Conservation (phyloP, 371 early-diverging fungal genomes). For the Saksenaea oblongispora region DNA sequence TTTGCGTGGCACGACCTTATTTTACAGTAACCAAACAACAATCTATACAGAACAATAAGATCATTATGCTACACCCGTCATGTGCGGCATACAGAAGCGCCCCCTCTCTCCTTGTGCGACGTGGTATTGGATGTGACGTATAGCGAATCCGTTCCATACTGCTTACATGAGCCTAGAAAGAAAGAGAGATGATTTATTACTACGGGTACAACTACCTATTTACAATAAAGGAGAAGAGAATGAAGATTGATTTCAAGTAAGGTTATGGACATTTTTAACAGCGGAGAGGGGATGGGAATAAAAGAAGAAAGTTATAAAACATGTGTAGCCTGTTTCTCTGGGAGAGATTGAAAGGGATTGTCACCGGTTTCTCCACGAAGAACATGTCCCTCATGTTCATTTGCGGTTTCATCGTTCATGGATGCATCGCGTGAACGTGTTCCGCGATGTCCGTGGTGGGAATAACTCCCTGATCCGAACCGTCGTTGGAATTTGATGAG, state of each 20-base stretch:
- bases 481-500: constrained; percentile 44
- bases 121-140: too few species aligned
- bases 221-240: not conserved
- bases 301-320: not conserved
- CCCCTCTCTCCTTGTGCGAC: too few species aligned
- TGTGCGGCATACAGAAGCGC: too few species aligned
- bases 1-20: too few species aligned
- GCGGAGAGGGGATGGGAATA: not conserved
- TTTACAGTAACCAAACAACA: too few species aligned
- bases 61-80: too few species aligned
- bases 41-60: too few species aligned
- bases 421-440: not conserved
- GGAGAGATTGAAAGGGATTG: not conserved
- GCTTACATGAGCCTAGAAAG: too few species aligned
- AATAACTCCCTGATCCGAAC: constrained; percentile 36
- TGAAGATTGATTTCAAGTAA: not conserved
- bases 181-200: constrained; percentile 2
- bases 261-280: constrained; percentile 1
- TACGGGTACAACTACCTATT: constrained; percentile 4
- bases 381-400: not conserved
- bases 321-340: not conserved
- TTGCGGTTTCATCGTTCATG: not conserved
- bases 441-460: not conserved
- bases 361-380: not conserved
- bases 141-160: too few species aligned